phyloP scores from a whole-genome alignment of 331 rosid species.

The Arachis monticola region DNA sequence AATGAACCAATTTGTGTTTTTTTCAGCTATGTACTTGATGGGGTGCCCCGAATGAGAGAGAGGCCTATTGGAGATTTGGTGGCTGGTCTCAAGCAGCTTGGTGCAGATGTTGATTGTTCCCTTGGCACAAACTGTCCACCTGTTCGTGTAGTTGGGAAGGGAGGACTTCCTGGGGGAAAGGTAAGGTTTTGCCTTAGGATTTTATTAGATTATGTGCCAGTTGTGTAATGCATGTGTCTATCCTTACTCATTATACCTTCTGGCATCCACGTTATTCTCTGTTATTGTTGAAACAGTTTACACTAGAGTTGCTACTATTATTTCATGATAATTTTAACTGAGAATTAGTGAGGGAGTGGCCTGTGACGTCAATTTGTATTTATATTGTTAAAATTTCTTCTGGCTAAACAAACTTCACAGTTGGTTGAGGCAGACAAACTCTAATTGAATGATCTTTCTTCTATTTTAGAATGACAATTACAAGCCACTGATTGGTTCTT shows the following conservation, averaged over 20 bases:
- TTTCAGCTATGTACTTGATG: slow-evolving; percentile 89
- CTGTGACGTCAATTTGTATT: neutral
- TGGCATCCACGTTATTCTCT: slow-evolving; percentile 15
- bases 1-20: slow-evolving; percentile 23
- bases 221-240: neutral
- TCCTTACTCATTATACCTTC: neutral
- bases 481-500: no score
- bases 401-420: slow-evolving; percentile 14
- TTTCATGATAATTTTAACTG: slow-evolving; percentile 20
- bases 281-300: neutral
- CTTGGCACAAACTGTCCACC: slow-evolving; percentile 96
- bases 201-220: slow-evolving; percentile 1
- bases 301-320: neutral
- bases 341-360: neutral
- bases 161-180: slow-evolving; percentile 97
- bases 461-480: no score
- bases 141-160: slow-evolving; percentile 82
- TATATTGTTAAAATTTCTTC: slow-evolving; percentile 7
- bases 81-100: slow-evolving; percentile 91
- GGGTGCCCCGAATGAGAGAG: slow-evolving; percentile 98
- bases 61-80: slow-evolving; percentile 96
- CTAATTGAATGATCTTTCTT: slow-evolving; percentile 10
- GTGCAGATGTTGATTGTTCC: slow-evolving; percentile 81
- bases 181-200: slow-evolving; percentile 47
- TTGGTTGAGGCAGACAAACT: neutral